A percentile compares a stretch with the other conserved stretches of the same genome.
These are phyloP conservation scores for Eucalyptus leucophloia DNA, from an alignment of 345 rosid genomes.

Conservation along the genomic window DNA sequence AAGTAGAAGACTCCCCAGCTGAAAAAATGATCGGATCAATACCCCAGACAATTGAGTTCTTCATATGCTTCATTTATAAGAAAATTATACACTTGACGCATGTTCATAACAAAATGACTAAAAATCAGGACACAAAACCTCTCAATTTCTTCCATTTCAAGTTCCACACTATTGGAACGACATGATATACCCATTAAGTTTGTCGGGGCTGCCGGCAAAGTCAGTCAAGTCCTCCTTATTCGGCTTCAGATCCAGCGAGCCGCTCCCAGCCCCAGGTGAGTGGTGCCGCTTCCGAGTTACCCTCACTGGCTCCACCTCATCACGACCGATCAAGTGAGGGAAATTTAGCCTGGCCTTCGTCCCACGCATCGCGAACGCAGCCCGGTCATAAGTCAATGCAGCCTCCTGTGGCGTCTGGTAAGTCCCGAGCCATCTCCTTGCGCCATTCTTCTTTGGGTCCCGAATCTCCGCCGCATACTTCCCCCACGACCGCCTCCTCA, in stretches of 20 bases:
- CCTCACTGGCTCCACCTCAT: background rate
- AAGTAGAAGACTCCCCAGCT: background rate
- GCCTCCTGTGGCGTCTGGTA: conserved; percentile 56
- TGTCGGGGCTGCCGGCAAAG: background rate
- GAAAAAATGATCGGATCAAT: too few species aligned
- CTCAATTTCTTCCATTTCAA: background rate
- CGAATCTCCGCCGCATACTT: conserved; percentile 64
- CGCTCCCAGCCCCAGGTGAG: background rate
- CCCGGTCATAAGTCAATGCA: background rate
- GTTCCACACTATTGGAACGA: background rate
- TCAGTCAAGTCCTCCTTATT: background rate
- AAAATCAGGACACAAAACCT: background rate
- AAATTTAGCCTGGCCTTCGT: background rate
- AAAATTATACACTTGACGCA: background rate
- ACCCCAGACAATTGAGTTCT: too few species aligned
- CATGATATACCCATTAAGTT: background rate
- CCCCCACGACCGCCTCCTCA: conserved; percentile 46
- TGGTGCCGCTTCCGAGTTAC: background rate
- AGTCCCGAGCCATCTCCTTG: conserved; percentile 64
- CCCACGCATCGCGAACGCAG: background rate
- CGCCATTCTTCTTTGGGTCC: conserved; percentile 50
- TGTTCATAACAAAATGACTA: background rate
- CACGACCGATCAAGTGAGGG: background rate
- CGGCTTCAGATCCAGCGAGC: background rate
- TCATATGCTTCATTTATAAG: background rate